Evolutionary conservation across 331 rosid genomes (phyloP).

Genomic region (Prunus yedoensis): DNA sequence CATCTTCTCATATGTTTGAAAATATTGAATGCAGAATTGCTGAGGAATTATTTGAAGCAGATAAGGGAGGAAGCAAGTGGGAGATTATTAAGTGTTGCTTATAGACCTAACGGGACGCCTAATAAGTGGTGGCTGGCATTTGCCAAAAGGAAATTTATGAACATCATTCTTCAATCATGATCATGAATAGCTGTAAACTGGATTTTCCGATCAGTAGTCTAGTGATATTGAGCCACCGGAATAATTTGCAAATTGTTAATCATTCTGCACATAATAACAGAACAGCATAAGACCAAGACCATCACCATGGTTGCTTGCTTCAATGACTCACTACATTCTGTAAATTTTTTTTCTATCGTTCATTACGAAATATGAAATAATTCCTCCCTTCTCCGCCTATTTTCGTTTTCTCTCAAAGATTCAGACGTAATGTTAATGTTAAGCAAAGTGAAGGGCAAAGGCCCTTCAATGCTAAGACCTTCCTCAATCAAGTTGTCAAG

Average conservation of each 20-base stretch:
- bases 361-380: too few relatives aligned
- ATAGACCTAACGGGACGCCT: conserved; percentile 92
- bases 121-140: conserved; percentile 99
- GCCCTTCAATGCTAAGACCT: neutral
- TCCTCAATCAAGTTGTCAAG: too few relatives aligned
- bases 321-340: too few relatives aligned
- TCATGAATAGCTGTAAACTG: conserved; percentile 39
- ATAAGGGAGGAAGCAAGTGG: conserved; percentile 98
- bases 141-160: conserved; percentile 97
- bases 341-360: too few relatives aligned
- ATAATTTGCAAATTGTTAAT: neutral
- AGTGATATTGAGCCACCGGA: neutral
- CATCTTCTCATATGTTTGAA: conserved; percentile 5
- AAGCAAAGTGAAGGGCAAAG: too few relatives aligned
- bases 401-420: neutral
- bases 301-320: too few relatives aligned
- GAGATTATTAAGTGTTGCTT: conserved; percentile 93
- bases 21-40: conserved; percentile 62
- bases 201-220: neutral
- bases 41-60: conserved; percentile 92
- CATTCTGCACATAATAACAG: too few relatives aligned
- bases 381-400: neutral
- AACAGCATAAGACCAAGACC: too few relatives aligned
- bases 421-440: neutral
- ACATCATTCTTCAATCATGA: conserved; percentile 68